Evolutionary conservation across 495 filamentous ascomycete genomes (phyloP), one percentile per base, ranked within the genome.

Genomic region (Penicillium alfredii): DNA sequence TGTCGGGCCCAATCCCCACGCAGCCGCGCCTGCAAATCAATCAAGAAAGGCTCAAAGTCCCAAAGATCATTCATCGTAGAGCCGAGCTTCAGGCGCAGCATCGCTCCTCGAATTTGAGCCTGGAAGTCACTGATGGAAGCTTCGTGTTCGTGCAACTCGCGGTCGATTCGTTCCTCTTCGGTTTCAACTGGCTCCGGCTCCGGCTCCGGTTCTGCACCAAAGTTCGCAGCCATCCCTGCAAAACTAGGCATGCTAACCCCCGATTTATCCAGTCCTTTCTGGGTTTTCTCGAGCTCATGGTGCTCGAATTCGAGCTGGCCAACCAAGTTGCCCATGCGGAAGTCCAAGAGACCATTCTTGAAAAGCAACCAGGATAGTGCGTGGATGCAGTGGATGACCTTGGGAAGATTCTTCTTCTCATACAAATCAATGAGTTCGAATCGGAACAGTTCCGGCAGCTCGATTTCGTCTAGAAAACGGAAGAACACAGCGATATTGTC

Each of bases 371-470:
- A 99, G 48, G 89, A 95, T 9, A 97, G 64, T 2, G 93, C 93
- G 56, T 99, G 93, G 40, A 99, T 88, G 60, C 93, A 96, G 63
- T 99, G 92, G 42, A 99, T 97, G 51, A 96, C 93, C 62, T 95
- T 99, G 0, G 93, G 93, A 4, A 97, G 89, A 51, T 99, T 99
- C 62, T 99, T 99, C 69, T 97, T 99, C 59, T 99, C 94, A 68
- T 99, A 99, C 21, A 99, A 64, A 55, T 99, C 93, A 23, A 95
- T 95, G 6, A 96, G 74, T 61, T 99, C 93, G 61, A 99, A 99
- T 43, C 89, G 78, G 60, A 99, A 99, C n/a, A 99, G 75, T 40
- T 99, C 93, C 1, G 93, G 93, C 6, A 99, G 65, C 49, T 95
- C 84, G n/a, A 95, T 76, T 42, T 96, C 85, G 48, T 88, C 85